phyloP scores from a whole-genome alignment of 2,329 filamentous ascomycete species.

The Leptodontidium sp. region DNA sequence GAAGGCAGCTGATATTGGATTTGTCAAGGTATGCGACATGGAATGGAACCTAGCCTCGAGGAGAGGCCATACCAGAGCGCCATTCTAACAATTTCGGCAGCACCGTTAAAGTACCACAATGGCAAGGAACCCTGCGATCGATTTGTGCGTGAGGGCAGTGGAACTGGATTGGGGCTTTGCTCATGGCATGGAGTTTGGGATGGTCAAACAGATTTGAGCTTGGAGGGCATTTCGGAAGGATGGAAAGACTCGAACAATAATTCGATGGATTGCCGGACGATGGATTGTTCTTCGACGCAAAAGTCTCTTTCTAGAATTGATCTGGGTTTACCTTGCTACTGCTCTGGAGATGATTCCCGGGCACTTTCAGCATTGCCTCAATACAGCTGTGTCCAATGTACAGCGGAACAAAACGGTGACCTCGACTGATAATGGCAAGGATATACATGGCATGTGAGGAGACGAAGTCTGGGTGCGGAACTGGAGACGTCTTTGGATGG shows the following conservation, averaged over 20 bases:
- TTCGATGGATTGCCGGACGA: constrained; percentile 33
- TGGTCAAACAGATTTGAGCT: constrained; percentile 30
- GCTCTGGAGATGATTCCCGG: constrained; percentile 5
- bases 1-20: constrained; percentile 76
- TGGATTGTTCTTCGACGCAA: constrained; percentile 30
- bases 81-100: constrained; percentile 28
- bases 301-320: constrained; percentile 23
- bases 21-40: constrained; percentile 66
- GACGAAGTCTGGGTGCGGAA: not conserved
- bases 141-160: constrained; percentile 33
- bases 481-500: not conserved
- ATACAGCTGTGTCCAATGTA: constrained; percentile 16
- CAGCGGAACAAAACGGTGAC: not conserved
- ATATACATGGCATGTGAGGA: not conserved
- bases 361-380: not conserved
- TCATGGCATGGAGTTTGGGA: constrained; percentile 41
- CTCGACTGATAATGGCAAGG: not conserved
- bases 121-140: constrained; percentile 30
- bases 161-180: constrained; percentile 27
- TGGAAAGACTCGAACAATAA: constrained; percentile 29
- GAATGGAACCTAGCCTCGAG: constrained; percentile 3
- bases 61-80: not conserved
- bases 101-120: constrained; percentile 41
- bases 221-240: constrained; percentile 31
- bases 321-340: constrained; percentile 23